These are phyloP conservation scores for Vigna mungo DNA, from an alignment of 306 rosid species.

Conservation along the genomic window DNA sequence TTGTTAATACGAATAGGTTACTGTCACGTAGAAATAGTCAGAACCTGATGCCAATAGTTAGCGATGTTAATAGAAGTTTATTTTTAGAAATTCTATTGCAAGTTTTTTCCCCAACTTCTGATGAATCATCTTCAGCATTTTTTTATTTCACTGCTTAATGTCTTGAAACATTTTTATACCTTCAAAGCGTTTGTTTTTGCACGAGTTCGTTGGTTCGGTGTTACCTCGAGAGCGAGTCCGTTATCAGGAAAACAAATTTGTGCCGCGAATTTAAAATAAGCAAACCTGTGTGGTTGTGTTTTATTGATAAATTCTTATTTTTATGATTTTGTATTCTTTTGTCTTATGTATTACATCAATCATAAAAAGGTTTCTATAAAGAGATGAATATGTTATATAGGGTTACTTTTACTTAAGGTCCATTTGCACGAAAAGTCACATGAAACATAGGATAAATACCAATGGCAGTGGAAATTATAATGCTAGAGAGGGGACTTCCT, in stretches of 20 bases:
- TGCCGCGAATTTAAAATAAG: not conserved
- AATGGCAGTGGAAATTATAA: not conserved
- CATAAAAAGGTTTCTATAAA: not conserved
- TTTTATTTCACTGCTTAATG: not conserved
- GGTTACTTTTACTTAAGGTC: not conserved
- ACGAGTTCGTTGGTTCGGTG: not conserved
- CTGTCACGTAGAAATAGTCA: not conserved
- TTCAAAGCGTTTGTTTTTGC: not conserved
- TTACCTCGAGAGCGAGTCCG: not conserved
- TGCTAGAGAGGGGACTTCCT: not conserved
- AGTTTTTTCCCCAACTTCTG: no score
- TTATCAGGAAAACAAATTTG: not conserved
- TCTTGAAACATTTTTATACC: not conserved
- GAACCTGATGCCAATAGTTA: constrained; percentile 9
- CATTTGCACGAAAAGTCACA: not conserved
- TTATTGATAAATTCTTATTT: not conserved
- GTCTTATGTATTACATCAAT: not conserved
- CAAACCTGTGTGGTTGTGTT: not conserved
- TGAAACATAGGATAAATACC: not conserved
- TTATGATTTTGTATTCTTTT: not conserved
- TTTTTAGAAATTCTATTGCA: not conserved
- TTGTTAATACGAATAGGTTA: not conserved
- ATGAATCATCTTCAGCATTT: not conserved
- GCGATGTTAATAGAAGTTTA: not conserved
- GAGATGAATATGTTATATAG: not conserved